Base-by-base conservation (phyloP, 495 filamentous ascomycete genomes). In the Aspergillus haitiensis region DNA sequence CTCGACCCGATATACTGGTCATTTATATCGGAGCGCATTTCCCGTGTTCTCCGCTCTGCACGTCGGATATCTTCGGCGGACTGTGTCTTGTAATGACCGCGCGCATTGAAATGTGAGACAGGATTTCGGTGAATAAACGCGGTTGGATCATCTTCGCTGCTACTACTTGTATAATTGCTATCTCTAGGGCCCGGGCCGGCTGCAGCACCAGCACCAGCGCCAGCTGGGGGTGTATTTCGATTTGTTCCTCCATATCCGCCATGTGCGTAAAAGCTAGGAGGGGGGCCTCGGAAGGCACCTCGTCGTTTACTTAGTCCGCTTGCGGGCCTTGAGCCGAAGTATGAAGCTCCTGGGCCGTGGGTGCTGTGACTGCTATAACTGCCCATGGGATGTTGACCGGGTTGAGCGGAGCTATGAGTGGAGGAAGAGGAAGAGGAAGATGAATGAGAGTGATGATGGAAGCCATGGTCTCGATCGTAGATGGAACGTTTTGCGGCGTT, bases 201-300 rank as follows among this genome's bases (percentile, higher is more conserved):
- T 5, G 71, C 75, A 50, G 66, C 67, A n/a, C 74, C 71, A 62
- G 11, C 31, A 7, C 36, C 52, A 31, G 46, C 8, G 0, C 55
- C 46, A 33, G 48, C 39, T 4, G 52, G 37, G 6, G 55, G 52
- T 7, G 55, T 46, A 11, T 51, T 40, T 48, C 53, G 58, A 46
- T 50, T 42, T 58, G 46, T 63, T 9, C 49, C 58, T 18, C 76
- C 78, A 59, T 74, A 80, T 34, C 91, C 92, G 1, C 91, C 93
- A 54, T 81, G 85, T 15, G 84, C 79, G 70, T 88, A 96, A 72
- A 97, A 98, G 61, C 84, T 88, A 0, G 94, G 93, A 56, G 94
- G 93, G 8, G 94, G 93, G 0, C 94, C 94, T 2, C 80, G 82
- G 73, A 93, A 96, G 2, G 86, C 77, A 0, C 85, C 79, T 0